A percentile compares a stretch with the other conserved stretches of the same genome.
Evolutionary conservation across 305 asterid genomes (phyloP).

Genomic region (Solanum hybrid): DNA sequence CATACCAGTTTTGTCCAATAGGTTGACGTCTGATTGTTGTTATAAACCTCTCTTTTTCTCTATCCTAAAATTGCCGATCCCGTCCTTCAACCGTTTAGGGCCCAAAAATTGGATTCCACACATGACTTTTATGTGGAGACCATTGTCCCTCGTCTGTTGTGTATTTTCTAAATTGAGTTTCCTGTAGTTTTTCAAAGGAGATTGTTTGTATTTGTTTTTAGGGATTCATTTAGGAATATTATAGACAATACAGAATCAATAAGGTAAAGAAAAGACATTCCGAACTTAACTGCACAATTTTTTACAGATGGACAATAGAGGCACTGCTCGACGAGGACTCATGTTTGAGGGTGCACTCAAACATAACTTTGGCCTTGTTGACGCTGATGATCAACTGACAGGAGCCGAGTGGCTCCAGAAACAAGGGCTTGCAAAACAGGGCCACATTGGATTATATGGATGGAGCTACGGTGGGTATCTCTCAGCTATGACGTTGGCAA

Average conservation of each 20-base stretch:
- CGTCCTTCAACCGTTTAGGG: not conserved
- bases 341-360: slow-evolving; percentile 74
- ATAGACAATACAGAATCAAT: not conserved
- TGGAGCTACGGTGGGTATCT: slow-evolving; percentile 98
- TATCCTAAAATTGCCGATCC: not conserved
- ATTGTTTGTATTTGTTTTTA: not conserved
- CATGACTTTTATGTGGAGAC: not conserved
- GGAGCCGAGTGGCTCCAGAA: slow-evolving; percentile 83
- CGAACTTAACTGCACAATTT: not conserved
- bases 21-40: not conserved
- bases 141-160: not conserved
- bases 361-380: slow-evolving; percentile 61
- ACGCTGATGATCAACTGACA: slow-evolving; percentile 68
- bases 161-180: not conserved
- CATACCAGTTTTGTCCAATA: not conserved
- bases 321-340: slow-evolving; percentile 86
- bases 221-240: not conserved
- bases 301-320: slow-evolving; percentile 89
- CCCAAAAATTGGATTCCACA: not conserved
- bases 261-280: not conserved
- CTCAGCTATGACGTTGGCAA: slow-evolving; percentile 64
- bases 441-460: slow-evolving; percentile 70
- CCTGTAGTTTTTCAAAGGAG: not conserved
- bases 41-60: not conserved
- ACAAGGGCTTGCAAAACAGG: slow-evolving; percentile 50